A percentile compares a stretch with the other conserved stretches of the same genome.
These are phyloP conservation scores for Ascoidea rubescens DNA, from an alignment of 805 yeast species.

Conservation along the genomic window DNA sequence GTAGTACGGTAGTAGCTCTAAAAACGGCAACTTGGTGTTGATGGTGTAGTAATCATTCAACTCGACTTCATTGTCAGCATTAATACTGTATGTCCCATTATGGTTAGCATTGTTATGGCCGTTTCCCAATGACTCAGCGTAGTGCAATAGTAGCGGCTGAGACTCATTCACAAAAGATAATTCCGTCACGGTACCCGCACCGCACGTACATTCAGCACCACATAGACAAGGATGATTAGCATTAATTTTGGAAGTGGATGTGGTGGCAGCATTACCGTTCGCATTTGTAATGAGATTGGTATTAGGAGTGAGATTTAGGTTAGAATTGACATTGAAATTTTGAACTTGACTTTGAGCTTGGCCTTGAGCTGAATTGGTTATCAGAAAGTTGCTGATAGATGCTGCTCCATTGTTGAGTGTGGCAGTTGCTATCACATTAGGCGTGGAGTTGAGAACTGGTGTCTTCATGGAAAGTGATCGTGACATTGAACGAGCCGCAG, in stretches of 20 bases:
- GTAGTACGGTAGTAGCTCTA: constrained; percentile 38
- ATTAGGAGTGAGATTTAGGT: background rate
- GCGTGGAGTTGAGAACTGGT: too few species aligned
- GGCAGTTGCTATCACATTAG: too few species aligned
- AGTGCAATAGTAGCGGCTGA: too few species aligned
- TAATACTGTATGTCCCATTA: too few species aligned
- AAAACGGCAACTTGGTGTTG: constrained; percentile 8
- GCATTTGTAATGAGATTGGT: background rate
- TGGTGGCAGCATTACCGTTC: background rate
- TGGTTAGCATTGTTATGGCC: background rate
- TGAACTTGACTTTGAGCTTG: too few species aligned
- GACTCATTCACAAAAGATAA: too few species aligned
- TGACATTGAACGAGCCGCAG: background rate
- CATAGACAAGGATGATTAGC: background rate
- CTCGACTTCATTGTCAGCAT: background rate
- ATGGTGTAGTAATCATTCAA: background rate
- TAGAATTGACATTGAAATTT: background rate
- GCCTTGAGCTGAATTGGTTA: background rate
- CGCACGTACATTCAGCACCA: too few species aligned
- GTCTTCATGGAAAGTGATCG: background rate
- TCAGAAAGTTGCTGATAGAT: background rate
- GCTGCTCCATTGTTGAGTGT: background rate
- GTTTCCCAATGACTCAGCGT: too few species aligned
- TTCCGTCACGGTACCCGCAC: too few species aligned
- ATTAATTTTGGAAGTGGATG: background rate